These are phyloP conservation scores for Phytophthora gonapodyides DNA, from an alignment of 352 stramenopile species.

Conservation along the genomic window DNA sequence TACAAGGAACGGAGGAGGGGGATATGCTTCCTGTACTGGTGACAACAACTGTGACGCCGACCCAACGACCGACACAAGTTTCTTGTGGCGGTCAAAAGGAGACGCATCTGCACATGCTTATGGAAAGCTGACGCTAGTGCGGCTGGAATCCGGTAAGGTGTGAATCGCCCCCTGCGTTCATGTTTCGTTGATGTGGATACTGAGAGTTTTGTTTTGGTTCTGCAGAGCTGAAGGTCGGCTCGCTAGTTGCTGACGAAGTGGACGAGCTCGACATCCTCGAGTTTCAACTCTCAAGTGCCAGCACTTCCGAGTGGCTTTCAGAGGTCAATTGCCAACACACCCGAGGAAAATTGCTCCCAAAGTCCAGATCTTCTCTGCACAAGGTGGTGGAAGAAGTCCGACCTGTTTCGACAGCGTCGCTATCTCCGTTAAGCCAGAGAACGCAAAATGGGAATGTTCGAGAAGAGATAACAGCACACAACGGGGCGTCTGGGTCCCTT, in stretches of 20 bases:
- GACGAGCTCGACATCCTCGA: conserved; percentile 46
- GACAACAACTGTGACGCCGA: conserved; percentile 29
- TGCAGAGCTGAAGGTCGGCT: conserved; percentile 19
- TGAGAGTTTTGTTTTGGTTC: conserved; percentile 6
- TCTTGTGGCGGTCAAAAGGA: conserved; percentile 12
- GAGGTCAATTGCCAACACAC: conserved; percentile 4
- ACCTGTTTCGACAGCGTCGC: conserved; percentile 11
- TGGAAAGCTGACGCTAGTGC: conserved; percentile 31
- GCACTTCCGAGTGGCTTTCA: conserved; percentile 6
- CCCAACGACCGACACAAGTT: conserved; percentile 18
- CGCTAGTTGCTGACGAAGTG: conserved; percentile 22
- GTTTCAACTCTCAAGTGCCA: conserved; percentile 16
- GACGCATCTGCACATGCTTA: neutral
- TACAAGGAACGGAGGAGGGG: conserved; percentile 1
- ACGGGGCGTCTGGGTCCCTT: neutral
- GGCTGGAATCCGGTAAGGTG: conserved; percentile 23
- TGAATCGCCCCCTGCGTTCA: neutral
- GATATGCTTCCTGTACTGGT: neutral
- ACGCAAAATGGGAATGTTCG: conserved; percentile 6
- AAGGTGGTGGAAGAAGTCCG: conserved; percentile 19
- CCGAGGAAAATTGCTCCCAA: conserved; percentile 1
- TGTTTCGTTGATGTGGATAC: neutral
- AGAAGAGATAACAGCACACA: neutral
- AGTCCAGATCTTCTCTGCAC: neutral
- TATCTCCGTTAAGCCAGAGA: conserved; percentile 11